Evolutionary conservation across 441 rosid genomes (phyloP), one percentile per base, ranked within the genome.

Genomic region (Sinapis alba): DNA sequence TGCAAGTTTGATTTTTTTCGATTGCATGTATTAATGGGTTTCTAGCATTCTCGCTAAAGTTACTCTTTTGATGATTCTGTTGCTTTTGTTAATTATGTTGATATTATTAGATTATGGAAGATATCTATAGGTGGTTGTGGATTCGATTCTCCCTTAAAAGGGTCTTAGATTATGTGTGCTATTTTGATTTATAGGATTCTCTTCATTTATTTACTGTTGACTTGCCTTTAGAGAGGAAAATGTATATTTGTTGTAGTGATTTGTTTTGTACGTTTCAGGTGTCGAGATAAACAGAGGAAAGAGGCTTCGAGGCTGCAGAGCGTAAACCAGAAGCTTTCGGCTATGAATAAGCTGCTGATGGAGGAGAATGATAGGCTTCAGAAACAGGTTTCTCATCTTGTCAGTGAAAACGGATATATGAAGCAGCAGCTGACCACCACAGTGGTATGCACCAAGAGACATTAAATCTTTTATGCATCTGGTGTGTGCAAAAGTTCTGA

Each of bases 321-420:
- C 1, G 98, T 96, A 63, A 96, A 96, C 68, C 81, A 96, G 76
- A 96, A 96, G 79, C 80, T 96, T 71, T 65, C 96, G 12, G 98
- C 99, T 7, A 96, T 96, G 99, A 96, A 93, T 80, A 93, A 92
- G 80, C 87, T 96, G 60, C 81, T 96, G 75, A 96, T 96, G 99
- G 99, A 96, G 80, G 98, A 96, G 87, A 96, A 96, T 78, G 98
- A 96, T 81, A 88, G 99, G 21, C 57, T 96, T 68, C 98, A 96
- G 84, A 93, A 96, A 72, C 99, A 96, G 77, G 99, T 93, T 60
- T 96, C 99, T n/a, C 99, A 96, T 85, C 85, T 96, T 66, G 98
- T 96, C 28, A 87, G 90, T 63, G 99, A 96, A 75, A 96, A 96
- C 72, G 97, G 98, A 27, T 89, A 81, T 78, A 91, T 91, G 97